phyloP scores from a whole-genome alignment of 768 basidiomycete species.

The Butyriboletus loyo region DNA sequence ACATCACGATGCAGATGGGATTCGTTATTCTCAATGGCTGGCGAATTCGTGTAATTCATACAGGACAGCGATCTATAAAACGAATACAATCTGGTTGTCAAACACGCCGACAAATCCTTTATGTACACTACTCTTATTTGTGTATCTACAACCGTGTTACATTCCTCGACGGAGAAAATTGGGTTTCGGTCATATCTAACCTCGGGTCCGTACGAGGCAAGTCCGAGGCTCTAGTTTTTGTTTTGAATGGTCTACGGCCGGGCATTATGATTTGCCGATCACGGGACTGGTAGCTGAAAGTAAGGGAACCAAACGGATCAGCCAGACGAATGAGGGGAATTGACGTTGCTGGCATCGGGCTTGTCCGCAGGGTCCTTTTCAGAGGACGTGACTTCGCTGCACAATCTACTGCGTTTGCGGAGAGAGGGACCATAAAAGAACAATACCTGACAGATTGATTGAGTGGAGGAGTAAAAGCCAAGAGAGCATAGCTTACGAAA shows the following conservation, averaged over 20 bases:
- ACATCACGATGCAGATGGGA: no score
- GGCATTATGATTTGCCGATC: constrained; percentile 5
- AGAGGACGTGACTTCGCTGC: constrained; percentile 11
- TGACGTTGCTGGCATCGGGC: neutral
- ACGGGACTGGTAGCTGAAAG: neutral
- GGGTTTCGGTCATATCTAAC: no score
- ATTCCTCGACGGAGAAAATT: no score
- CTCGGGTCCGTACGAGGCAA: neutral
- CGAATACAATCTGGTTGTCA: no score
- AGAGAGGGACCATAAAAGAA: constrained; percentile 32
- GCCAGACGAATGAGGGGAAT: neutral
- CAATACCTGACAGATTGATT: constrained; percentile 17
- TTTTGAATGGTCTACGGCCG: constrained; percentile 5
- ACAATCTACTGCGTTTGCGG: constrained; percentile 23
- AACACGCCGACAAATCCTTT: no score
- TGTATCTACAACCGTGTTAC: no score
- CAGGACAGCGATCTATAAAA: no score
- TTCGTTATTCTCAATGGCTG: no score
- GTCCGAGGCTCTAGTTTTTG: neutral
- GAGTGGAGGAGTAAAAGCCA: neutral
- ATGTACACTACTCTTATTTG: no score
- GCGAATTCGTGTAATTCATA: no score
- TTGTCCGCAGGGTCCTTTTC: neutral
- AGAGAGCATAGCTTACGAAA: constrained; percentile 37
- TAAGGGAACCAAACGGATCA: neutral